Percentiles rank a stretch among this genome's conserved stretches.
Conservation (phyloP, 257 asterid genomes). For the Salvia hispanica region DNA sequence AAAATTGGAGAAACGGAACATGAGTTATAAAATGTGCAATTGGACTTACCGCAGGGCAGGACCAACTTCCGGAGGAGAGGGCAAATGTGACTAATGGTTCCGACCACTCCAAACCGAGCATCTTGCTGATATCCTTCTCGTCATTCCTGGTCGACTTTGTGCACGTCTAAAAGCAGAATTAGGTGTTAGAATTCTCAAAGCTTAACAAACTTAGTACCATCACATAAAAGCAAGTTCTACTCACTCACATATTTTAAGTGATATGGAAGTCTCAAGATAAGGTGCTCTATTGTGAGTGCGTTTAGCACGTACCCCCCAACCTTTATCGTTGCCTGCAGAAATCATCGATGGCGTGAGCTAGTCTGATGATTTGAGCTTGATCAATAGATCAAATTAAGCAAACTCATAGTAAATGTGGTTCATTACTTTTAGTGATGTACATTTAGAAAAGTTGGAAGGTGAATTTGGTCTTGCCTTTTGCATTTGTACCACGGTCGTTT, state of each 20-base stretch:
- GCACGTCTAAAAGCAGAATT: constrained; percentile 50
- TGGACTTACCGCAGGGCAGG: constrained; percentile 87
- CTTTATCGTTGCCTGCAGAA: constrained; percentile 64
- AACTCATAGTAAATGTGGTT: no score
- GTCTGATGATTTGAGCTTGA: not conserved
- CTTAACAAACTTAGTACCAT: no score
- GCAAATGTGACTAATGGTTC: constrained; percentile 91
- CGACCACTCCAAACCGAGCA: constrained; percentile 79
- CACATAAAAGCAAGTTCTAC: no score
- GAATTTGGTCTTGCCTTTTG: constrained; percentile 60
- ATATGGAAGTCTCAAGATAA: constrained; percentile 81
- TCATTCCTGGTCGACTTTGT: constrained; percentile 54
- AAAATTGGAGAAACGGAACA: no score
- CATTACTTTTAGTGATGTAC: no score
- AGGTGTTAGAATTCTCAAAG: constrained; percentile 15
- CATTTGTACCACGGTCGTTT: constrained; percentile 56
- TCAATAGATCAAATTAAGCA: no score
- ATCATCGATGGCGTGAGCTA: not conserved
- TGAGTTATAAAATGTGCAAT: not conserved
- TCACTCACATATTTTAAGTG: constrained; percentile 71
- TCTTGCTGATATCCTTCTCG: constrained; percentile 50
- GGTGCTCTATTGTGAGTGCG: constrained; percentile 80
- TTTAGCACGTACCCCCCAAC: constrained; percentile 72
- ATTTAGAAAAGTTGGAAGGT: not conserved
- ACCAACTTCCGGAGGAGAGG: constrained; percentile 89